A percentile compares a stretch with the other conserved stretches of the same genome.
phyloP scores from a whole-genome alignment of 2,329 filamentous ascomycete genomes.

The Diplodia mutila region DNA sequence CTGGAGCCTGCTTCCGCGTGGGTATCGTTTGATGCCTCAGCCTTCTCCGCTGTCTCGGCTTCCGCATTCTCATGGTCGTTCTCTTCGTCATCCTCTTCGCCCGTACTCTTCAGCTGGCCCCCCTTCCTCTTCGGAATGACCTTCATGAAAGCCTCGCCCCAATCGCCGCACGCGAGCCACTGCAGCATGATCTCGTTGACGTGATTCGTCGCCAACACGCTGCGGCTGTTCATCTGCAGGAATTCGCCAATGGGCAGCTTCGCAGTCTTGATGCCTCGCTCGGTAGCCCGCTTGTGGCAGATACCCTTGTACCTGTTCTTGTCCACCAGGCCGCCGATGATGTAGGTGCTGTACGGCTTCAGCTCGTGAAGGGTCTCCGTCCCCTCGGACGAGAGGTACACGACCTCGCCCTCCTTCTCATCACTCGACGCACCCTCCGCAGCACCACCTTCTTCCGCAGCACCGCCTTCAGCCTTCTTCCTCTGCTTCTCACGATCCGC shows the following conservation, averaged over 20 bases:
- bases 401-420: slow-evolving; percentile 60
- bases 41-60: slow-evolving; percentile 1
- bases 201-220: slow-evolving; percentile 91
- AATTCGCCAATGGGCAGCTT: slow-evolving; percentile 95
- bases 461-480: neutral
- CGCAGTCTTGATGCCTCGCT: slow-evolving; percentile 79
- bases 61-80: slow-evolving; percentile 27
- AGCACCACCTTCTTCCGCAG: slow-evolving; percentile 28
- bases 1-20: neutral
- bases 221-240: slow-evolving; percentile 84
- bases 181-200: slow-evolving; percentile 95
- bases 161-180: slow-evolving; percentile 89
- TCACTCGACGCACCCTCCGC: slow-evolving; percentile 23
- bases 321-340: slow-evolving; percentile 93
- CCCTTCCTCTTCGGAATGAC: slow-evolving; percentile 93
- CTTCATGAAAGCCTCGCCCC: slow-evolving; percentile 84
- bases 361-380: slow-evolving; percentile 79
- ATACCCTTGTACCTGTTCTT: slow-evolving; percentile 95
- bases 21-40: neutral
- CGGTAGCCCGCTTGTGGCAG: slow-evolving; percentile 80
- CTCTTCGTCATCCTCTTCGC: slow-evolving; percentile 29
- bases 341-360: slow-evolving; percentile 86
- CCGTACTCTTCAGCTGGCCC: slow-evolving; percentile 62
- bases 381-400: slow-evolving; percentile 94
- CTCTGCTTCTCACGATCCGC: neutral